These are phyloP conservation scores for Apodospora peruviana DNA, from an alignment of 495 filamentous ascomycete genomes.

Conservation along the genomic window DNA sequence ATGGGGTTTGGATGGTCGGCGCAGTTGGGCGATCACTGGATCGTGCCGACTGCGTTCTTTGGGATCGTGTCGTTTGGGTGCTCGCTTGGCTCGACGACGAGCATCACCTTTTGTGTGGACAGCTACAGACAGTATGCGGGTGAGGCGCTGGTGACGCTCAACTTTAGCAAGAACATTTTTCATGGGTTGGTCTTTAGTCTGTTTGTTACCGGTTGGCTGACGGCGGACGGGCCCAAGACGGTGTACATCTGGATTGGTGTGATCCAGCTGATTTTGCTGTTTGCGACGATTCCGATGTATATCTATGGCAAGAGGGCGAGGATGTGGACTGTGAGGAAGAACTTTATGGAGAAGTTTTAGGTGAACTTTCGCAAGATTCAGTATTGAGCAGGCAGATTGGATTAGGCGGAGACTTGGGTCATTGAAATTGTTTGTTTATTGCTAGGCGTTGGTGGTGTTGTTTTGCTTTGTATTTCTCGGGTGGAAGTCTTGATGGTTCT, in stretches of 20 bases:
- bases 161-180: constrained; percentile 90
- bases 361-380: constrained; percentile 5
- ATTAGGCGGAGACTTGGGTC: not conserved
- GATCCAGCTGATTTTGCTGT: constrained; percentile 71
- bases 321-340: constrained; percentile 94
- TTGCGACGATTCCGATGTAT: constrained; percentile 87
- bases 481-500: too few species aligned
- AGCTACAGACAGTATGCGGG: constrained; percentile 91
- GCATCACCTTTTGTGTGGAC: constrained; percentile 92
- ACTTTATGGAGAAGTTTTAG: constrained; percentile 84
- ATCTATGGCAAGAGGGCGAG: constrained; percentile 88
- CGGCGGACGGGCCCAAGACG: constrained; percentile 64
- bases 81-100: constrained; percentile 84
- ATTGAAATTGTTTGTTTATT: not conserved
- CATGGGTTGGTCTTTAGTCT: constrained; percentile 87
- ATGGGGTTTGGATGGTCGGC: constrained; percentile 95
- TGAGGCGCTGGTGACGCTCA: constrained; percentile 90
- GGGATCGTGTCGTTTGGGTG: constrained; percentile 92
- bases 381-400: not conserved
- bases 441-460: not conserved
- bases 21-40: constrained; percentile 67
- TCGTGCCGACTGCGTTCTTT: constrained; percentile 90
- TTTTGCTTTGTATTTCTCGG: too few species aligned
- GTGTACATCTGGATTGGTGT: constrained; percentile 82
- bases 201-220: constrained; percentile 85